Percentiles rank a stretch among this genome's conserved stretches.
Evolutionary conservation across 2,329 filamentous ascomycete species (phyloP).

Genomic region (Simplicillium sp.): DNA sequence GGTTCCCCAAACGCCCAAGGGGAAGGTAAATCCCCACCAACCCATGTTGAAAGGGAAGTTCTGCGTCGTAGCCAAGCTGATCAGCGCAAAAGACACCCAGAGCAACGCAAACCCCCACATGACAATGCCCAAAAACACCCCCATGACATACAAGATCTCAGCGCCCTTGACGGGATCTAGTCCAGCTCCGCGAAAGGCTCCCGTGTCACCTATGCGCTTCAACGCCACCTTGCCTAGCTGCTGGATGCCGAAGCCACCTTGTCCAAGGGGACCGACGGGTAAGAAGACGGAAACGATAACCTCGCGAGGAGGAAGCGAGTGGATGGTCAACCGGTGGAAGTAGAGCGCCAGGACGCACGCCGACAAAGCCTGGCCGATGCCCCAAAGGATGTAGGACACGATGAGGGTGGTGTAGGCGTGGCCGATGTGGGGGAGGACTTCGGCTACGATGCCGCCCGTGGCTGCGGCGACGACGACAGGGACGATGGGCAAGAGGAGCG

Average conservation of each 20-base stretch:
- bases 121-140: conserved; percentile 33
- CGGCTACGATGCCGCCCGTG: conserved; percentile 54
- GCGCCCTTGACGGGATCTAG: conserved; percentile 17
- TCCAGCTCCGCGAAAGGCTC: conserved; percentile 34
- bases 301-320: conserved; percentile 57
- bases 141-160: conserved; percentile 46
- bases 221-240: conserved; percentile 40
- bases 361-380: conserved; percentile 48
- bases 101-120: conserved; percentile 36
- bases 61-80: conserved; percentile 28
- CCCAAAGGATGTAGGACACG: conserved; percentile 60
- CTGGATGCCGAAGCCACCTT: conserved; percentile 52
- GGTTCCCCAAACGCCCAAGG: conserved; percentile 32
- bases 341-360: conserved; percentile 58
- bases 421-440: conserved; percentile 42
- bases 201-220: conserved; percentile 25
- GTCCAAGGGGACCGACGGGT: conserved; percentile 56
- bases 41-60: conserved; percentile 35
- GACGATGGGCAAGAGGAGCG: conserved; percentile 57
- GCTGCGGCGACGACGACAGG: conserved; percentile 56
- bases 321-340: conserved; percentile 57
- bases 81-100: conserved; percentile 32
- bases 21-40: conserved; percentile 39
- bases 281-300: conserved; percentile 60
- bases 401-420: conserved; percentile 53